Conservation (phyloP, 148 eudicot genomes). For the Rhododendron williamsianum region DNA sequence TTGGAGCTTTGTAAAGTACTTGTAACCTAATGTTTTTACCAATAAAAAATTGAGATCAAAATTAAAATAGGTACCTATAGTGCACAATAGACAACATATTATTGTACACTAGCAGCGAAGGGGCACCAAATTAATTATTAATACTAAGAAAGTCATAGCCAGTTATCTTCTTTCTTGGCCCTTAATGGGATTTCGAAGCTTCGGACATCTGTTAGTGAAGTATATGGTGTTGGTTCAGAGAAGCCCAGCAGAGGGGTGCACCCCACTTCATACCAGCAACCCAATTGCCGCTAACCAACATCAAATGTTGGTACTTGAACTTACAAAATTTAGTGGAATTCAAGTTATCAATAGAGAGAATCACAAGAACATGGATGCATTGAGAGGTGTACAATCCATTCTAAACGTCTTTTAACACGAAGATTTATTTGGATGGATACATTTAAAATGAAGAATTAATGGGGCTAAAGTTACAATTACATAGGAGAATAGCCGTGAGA, state of each 20-base stretch:
- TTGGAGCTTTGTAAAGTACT: conserved; percentile 41
- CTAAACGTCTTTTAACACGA: too few relatives aligned
- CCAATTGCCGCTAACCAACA: background rate
- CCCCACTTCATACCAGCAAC: background rate
- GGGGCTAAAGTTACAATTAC: background rate
- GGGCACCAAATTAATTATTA: background rate
- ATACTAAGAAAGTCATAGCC: background rate
- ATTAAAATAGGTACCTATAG: background rate
- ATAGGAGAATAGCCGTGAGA: background rate
- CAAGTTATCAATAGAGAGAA: too few relatives aligned
- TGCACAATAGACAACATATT: background rate
- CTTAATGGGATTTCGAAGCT: background rate
- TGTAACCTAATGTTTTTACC: conserved; percentile 41
- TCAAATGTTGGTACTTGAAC: background rate
- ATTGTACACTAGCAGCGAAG: background rate
- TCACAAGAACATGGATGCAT: too few relatives aligned
- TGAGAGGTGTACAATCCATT: too few relatives aligned
- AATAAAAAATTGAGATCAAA: background rate
- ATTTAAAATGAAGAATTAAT: background rate
- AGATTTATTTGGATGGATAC: too few relatives aligned
- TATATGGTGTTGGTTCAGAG: background rate
- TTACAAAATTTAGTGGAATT: too few relatives aligned
- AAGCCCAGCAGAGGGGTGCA: background rate
- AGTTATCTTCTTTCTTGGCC: background rate
- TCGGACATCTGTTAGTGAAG: background rate